phyloP scores from a whole-genome alignment of 345 rosid species.

The Combretum micranthum region DNA sequence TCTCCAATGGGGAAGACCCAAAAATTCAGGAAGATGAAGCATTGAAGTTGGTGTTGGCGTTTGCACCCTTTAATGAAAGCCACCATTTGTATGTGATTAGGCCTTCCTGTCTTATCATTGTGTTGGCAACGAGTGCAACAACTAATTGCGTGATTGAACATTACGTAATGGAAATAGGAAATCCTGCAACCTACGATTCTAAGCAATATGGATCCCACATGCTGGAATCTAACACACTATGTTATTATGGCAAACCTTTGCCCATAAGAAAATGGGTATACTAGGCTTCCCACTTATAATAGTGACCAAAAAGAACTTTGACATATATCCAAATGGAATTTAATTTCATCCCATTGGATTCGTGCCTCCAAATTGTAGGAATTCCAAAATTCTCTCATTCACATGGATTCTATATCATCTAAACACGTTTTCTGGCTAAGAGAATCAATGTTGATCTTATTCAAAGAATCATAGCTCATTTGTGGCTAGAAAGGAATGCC shows the following conservation, averaged over 20 bases:
- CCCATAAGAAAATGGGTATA: slow-evolving; percentile 13
- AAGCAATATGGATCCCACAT: too few relatives aligned
- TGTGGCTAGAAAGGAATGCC: not conserved
- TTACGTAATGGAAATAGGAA: too few relatives aligned
- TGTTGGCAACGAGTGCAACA: too few relatives aligned
- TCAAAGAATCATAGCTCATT: slow-evolving; percentile 9
- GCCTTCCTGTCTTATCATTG: too few relatives aligned
- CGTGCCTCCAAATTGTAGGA: slow-evolving; percentile 24
- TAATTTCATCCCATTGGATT: slow-evolving; percentile 3
- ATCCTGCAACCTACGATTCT: too few relatives aligned
- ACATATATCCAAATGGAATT: slow-evolving; percentile 9
- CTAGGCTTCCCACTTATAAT: slow-evolving; percentile 24
- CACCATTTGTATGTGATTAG: too few relatives aligned
- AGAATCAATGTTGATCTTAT: slow-evolving; percentile 17
- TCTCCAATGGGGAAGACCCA: slow-evolving; percentile 18
- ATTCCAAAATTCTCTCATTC: slow-evolving; percentile 15
- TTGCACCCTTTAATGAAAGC: too few relatives aligned
- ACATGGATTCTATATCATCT: slow-evolving; percentile 1
- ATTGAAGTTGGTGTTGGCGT: too few relatives aligned
- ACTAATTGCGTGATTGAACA: too few relatives aligned
- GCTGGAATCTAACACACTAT: not conserved
- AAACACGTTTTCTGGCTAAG: slow-evolving; percentile 1
- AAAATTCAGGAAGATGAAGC: slow-evolving; percentile 13
- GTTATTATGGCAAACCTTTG: not conserved
- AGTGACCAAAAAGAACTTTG: not conserved